Percentiles rank a stretch among this genome's conserved stretches.
These are phyloP conservation scores for Pelargonium fulgidum DNA, from an alignment of 441 rosid species.

Conservation along the genomic window DNA sequence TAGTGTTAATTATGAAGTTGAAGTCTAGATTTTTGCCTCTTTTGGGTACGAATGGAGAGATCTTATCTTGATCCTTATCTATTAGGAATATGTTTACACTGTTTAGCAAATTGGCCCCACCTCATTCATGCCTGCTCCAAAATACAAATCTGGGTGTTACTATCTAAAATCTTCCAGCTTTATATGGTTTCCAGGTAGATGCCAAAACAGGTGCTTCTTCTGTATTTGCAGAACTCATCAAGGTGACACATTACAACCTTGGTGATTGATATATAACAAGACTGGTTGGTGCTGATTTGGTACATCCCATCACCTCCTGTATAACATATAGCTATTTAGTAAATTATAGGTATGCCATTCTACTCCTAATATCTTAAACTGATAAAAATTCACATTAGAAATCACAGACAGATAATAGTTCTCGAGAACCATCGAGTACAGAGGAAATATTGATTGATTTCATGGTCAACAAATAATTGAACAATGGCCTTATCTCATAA, in stretches of 20 bases:
- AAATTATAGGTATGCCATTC: background rate
- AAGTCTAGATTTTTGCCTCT: background rate
- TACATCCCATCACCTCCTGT: background rate
- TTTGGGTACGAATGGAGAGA: background rate
- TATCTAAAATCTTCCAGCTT: background rate
- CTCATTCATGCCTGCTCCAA: background rate
- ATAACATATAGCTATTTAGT: background rate
- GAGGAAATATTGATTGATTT: slow-evolving; percentile 1
- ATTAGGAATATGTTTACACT: background rate
- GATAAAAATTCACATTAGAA: no score
- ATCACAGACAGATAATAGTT: background rate
- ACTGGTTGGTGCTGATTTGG: background rate
- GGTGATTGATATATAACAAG: background rate
- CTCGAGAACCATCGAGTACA: background rate
- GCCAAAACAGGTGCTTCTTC: background rate
- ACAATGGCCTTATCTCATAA: background rate
- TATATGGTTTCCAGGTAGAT: slow-evolving; percentile 5
- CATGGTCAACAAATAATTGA: background rate
- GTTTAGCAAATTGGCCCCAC: slow-evolving; percentile 2
- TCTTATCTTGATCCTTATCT: background rate
- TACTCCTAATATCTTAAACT: no score
- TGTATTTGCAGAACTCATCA: background rate
- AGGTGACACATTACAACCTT: slow-evolving; percentile 1
- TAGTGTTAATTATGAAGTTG: background rate
- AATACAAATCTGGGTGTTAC: background rate